Conservation (phyloP, 2,329 filamentous ascomycete genomes). For the Xylaria polymorpha region DNA sequence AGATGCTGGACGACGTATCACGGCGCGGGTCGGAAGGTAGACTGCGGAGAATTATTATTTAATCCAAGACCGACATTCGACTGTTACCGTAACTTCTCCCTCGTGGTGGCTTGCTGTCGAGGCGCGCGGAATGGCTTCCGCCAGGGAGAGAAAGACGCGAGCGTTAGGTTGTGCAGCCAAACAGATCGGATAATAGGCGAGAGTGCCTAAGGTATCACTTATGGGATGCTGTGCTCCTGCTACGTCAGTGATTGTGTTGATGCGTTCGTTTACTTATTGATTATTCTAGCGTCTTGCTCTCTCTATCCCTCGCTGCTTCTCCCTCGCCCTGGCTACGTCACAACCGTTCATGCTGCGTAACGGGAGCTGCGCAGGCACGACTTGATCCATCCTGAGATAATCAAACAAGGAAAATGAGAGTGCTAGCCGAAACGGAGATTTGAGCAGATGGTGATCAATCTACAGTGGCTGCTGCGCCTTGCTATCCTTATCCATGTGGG, state of each 20-base stretch:
- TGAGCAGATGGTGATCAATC: not conserved
- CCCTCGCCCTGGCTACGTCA: not conserved
- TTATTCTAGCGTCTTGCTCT: slow-evolving; percentile 3
- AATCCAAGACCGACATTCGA: slow-evolving; percentile 12
- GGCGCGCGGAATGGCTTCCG: not conserved
- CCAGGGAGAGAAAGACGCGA: not conserved
- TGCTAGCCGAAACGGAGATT: not conserved
- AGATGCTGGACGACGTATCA: slow-evolving; percentile 29
- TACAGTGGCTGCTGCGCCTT: not conserved
- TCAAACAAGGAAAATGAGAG: not conserved
- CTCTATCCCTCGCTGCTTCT: not conserved
- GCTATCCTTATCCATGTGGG: slow-evolving; percentile 27
- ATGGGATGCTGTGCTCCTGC: slow-evolving; percentile 18
- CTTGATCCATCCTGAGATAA: not conserved
- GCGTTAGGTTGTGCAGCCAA: slow-evolving; percentile 5
- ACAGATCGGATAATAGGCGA: slow-evolving; percentile 28
- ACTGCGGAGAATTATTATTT: slow-evolving; percentile 28
- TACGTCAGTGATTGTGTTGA: not conserved
- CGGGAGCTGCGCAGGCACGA: not conserved
- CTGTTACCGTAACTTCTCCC: not conserved
- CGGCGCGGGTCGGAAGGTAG: slow-evolving; percentile 26
- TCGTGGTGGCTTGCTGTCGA: not conserved
- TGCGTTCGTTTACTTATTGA: not conserved
- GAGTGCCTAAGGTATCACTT: slow-evolving; percentile 23
- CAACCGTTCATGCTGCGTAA: slow-evolving; percentile 7